Conservation (phyloP, 805 yeast species). For the Yamadazyma endophytica region DNA sequence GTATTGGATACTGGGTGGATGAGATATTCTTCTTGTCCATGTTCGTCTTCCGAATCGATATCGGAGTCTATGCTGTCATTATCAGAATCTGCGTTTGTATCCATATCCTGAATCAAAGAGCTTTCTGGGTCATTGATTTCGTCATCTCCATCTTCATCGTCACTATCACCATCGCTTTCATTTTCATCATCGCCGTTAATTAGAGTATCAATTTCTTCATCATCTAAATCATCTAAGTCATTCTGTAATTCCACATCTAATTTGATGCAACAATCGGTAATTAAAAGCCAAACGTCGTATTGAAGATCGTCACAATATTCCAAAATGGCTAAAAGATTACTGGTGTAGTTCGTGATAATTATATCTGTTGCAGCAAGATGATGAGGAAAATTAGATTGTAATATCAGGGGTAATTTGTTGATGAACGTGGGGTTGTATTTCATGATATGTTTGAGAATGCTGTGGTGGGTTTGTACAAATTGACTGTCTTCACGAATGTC, state of each 20-base stretch:
- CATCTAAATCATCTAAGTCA: conserved; percentile 80
- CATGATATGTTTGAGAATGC: conserved; percentile 58
- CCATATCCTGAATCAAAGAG: conserved; percentile 13
- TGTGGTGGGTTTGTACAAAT: conserved; percentile 43
- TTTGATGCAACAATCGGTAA: conserved; percentile 76
- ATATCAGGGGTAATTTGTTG: conserved; percentile 52
- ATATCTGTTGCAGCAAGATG: conserved; percentile 54
- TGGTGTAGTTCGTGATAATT: conserved; percentile 58
- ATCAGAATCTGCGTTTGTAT: conserved; percentile 18
- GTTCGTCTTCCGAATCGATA: conserved; percentile 18
- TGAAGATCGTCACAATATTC: conserved; percentile 75
- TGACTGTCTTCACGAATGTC: conserved; percentile 3
- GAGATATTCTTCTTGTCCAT: conserved; percentile 40
- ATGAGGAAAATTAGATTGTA: conserved; percentile 72
- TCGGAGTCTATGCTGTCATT: conserved; percentile 22
- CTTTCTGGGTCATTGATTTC: too few species aligned
- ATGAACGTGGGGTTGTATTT: conserved; percentile 79
- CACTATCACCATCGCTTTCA: conserved; percentile 28
- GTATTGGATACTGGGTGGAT: conserved; percentile 36
- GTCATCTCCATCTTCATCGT: conserved; percentile 27
- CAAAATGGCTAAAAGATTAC: conserved; percentile 56
- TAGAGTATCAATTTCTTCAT: conserved; percentile 53
- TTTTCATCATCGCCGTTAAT: conserved; percentile 42
- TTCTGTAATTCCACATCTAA: conserved; percentile 91
- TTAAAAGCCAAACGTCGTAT: conserved; percentile 71